Base-by-base conservation (phyloP, 2,329 filamentous ascomycete species). In the Cladobotryum mycophilum region DNA sequence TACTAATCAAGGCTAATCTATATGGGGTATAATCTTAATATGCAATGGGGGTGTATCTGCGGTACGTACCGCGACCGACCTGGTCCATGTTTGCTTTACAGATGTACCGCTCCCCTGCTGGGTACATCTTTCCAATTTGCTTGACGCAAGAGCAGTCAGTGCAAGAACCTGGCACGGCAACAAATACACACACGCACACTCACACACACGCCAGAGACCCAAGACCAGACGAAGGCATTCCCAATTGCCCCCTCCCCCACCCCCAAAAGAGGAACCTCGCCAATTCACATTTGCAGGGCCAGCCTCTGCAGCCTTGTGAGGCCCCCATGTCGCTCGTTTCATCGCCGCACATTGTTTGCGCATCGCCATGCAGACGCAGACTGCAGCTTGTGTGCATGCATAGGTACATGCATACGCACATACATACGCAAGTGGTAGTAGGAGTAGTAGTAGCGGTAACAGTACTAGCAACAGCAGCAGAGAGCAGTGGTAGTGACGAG, bases 261-360 rank as follows among this genome's bases (percentile, higher is more conserved):
- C 25, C 25, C 25, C 9, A 30, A 30, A 30, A 30, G 5, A 30
- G 2, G 25, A 30, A 30, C 25, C 25, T 30, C 25, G 25, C 25
- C 25, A 30, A 11, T 30, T 43, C 20, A 22, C 41, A 43, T 18
- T 14, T 25, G 25, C 25, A 30, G 25, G 25, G 25, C 25, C 25
- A 44, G 20, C 22, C 42, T 45, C 48, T 50, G 48, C 48, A 50
- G 49, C 37, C 46, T 35, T 34, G 46, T n/a, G 35, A 51, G 41
- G 41, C 44, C 44, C 43, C 36, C 36, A 41, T 41, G 42, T 37
- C 41, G 36, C 42, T 41, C 35, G n/a, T 41, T 20, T 30, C 18
- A 33, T 30, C 33, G 44, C 44, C 30, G 30, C 44, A 15, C 33
- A 36, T 17, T 46, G 30, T 12, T 30, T 20, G n/a, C 30, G 17